phyloP scores from a whole-genome alignment of 352 stramenopile species.

The Globisporangium recalcitrans region DNA sequence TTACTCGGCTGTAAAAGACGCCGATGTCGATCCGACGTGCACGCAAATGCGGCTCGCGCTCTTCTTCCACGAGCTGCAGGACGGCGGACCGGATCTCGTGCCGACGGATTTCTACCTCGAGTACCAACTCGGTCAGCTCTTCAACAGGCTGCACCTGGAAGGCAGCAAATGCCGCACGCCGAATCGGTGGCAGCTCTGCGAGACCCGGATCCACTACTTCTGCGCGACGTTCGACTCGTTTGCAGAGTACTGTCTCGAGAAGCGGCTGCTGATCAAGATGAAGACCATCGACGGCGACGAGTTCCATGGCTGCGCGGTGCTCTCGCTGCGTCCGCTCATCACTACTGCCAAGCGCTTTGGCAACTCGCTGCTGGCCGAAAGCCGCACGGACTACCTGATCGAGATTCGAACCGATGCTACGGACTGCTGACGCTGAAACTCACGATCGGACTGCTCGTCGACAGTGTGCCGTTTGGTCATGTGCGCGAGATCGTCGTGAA shows the following conservation, averaged over 20 bases:
- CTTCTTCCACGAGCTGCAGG: constrained; percentile 83
- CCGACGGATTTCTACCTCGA: constrained; percentile 72
- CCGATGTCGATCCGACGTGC: constrained; percentile 68
- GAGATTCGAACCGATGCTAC: constrained; percentile 56
- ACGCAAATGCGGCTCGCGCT: constrained; percentile 64
- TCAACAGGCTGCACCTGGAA: constrained; percentile 57
- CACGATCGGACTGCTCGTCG: constrained; percentile 62
- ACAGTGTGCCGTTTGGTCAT: constrained; percentile 46
- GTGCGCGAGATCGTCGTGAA: constrained; percentile 49
- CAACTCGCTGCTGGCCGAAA: constrained; percentile 44
- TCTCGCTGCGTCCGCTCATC: constrained; percentile 52
- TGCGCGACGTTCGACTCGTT: constrained; percentile 64
- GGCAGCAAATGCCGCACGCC: constrained; percentile 75
- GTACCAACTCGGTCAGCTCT: constrained; percentile 67
- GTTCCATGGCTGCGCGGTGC: constrained; percentile 49
- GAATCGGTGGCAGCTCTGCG: constrained; percentile 80
- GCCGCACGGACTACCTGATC: constrained; percentile 55
- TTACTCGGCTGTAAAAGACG: constrained; percentile 23
- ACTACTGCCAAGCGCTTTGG: constrained; percentile 54
- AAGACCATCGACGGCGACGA: constrained; percentile 28
- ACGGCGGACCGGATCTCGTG: constrained; percentile 43
- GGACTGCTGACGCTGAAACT: constrained; percentile 71
- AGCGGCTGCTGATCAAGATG: constrained; percentile 66
- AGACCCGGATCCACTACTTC: constrained; percentile 65
- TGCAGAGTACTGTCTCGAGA: constrained; percentile 57